Percentiles rank a stretch among this genome's conserved stretches.
Evolutionary conservation across 1,284 basidiomycete genomes (phyloP).

Genomic region (Inonotus obliquus): DNA sequence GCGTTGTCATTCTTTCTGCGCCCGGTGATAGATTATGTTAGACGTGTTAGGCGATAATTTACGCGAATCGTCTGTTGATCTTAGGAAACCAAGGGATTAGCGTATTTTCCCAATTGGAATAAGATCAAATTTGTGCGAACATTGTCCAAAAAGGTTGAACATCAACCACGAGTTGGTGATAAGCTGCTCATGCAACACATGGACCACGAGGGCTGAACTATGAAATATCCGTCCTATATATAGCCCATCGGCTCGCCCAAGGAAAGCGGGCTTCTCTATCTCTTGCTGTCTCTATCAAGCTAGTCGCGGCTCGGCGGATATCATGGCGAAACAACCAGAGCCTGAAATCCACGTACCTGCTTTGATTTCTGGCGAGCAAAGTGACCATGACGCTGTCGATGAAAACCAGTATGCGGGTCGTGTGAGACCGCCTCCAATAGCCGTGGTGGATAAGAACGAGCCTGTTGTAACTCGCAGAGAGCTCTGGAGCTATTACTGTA

Average conservation of each 20-base stretch:
- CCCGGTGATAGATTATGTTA: no score
- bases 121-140: background rate
- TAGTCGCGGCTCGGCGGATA: background rate
- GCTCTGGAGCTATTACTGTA: conserved; percentile 71
- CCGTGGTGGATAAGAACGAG: conserved; percentile 36
- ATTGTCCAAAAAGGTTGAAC: background rate
- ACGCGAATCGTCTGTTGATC: no score
- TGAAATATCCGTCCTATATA: background rate
- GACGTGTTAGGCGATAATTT: no score
- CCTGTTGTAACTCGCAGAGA: conserved; percentile 57
- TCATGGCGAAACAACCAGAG: conserved; percentile 9
- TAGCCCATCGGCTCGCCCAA: background rate
- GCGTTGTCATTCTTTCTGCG: no score
- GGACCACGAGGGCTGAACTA: background rate
- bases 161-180: background rate
- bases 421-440: background rate
- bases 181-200: background rate
- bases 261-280: background rate
- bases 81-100: background rate
- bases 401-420: background rate
- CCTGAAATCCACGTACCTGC: background rate
- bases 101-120: background rate
- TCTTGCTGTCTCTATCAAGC: background rate
- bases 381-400: background rate
- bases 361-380: background rate